Evolutionary conservation across 2,329 filamentous ascomycete genomes (phyloP), one percentile per base, ranked within the genome.

Genomic region (Cladophialophora carrionii): DNA sequence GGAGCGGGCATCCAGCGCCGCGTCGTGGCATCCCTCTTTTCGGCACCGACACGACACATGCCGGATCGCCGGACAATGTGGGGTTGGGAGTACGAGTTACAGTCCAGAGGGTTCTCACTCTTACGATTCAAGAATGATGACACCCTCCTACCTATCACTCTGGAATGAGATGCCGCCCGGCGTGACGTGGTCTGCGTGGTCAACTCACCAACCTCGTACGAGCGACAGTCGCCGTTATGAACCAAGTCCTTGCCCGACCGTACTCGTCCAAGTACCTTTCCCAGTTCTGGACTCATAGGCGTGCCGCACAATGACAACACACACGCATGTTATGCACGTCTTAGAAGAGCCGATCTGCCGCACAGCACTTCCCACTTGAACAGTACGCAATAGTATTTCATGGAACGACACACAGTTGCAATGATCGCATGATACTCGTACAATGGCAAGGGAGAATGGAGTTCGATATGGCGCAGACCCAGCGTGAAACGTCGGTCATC

Each of bases 401-500:
- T 43, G 37, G n/a, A 17, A 43, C 37, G 37, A n/a, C 2, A 43
- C 17, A 6, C 37, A n/a, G 14, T 14, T 43, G 37, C 6, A n/a
- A 43, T n/a, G 14, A 20, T 43, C 37, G 6, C 37, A 43, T 43
- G 37, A 43, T 43, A 5, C 26, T 29, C 26, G 26, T 29, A 29
- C 26, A 6, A 22, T 37, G 4, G 20, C 46, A 37, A 48, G 6
- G 8, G 57, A 48, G n/a, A 37, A 32, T 8, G 24, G 29, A 29
- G 7, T 8, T 20, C 22, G 22, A 58, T 29, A 22, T 34, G 20
- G 10, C 24, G 10, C n/a, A 60, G 29, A 53, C 14, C 10, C 46
- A 60, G 17, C 46, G 9, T 37, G 57, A 53, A 51, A 60, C 43
- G 17, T 34, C 34, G 46, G 57, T 22, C 22, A 14, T 32, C 22